phyloP scores from a whole-genome alignment of 1,284 basidiomycete genomes.

The Vanrija sp. region DNA sequence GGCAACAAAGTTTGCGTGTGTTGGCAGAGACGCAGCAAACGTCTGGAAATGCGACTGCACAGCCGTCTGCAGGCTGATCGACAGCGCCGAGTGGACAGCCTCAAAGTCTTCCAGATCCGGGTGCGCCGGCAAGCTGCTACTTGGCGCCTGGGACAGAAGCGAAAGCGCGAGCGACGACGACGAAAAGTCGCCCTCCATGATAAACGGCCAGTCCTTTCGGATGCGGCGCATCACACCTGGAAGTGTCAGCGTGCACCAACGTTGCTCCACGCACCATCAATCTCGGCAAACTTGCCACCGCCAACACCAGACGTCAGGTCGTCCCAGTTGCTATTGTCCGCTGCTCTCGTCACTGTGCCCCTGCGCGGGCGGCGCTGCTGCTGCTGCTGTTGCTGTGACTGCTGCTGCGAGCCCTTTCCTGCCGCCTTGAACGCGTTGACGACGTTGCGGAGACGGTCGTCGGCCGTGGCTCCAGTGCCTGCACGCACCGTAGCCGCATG shows the following conservation, averaged over 20 bases:
- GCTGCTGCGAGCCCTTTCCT: conserved; percentile 10
- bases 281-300: conserved; percentile 43
- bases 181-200: conserved; percentile 86
- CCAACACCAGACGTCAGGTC: conserved; percentile 21
- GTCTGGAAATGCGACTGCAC: conserved; percentile 77
- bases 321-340: conserved; percentile 24
- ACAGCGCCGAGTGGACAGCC: conserved; percentile 36
- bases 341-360: conserved; percentile 8
- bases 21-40: conserved; percentile 83
- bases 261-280: conserved; percentile 36
- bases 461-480: conserved; percentile 5
- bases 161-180: conserved; percentile 84
- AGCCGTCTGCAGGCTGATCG: conserved; percentile 42
- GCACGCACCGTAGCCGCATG: conserved; percentile 11
- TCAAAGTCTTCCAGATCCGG: conserved; percentile 38
- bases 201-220: conserved; percentile 82
- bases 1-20: conserved; percentile 70
- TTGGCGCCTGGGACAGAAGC: conserved; percentile 68
- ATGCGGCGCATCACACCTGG: conserved; percentile 78
- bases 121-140: conserved; percentile 30
- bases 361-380: conserved; percentile 10
- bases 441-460: conserved; percentile 29
- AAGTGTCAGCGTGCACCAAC: not conserved
- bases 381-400: conserved; percentile 4
- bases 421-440: conserved; percentile 43